Percentiles rank a stretch among this genome's conserved stretches.
Evolutionary conservation across 108 stramenopile genomes (phyloP).

Genomic region (Nitzschia palea): DNA sequence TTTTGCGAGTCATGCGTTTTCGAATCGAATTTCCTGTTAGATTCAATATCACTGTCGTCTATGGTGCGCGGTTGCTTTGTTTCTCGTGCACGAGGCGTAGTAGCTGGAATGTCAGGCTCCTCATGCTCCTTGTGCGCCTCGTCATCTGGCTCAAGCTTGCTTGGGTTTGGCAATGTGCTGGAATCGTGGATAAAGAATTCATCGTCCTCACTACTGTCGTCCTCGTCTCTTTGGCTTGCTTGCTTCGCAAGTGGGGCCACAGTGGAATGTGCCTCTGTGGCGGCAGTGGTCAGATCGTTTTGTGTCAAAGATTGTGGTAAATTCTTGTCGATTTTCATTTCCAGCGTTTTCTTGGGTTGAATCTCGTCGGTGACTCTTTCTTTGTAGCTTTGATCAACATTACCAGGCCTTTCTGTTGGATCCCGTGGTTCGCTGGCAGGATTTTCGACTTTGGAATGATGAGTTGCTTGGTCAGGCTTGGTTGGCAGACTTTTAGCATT

Average conservation of each 20-base stretch:
- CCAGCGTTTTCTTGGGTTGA: neutral
- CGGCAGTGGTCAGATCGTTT: no score
- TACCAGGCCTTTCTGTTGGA: neutral
- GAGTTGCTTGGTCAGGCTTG: no score
- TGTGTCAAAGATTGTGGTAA: no score
- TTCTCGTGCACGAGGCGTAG: no score
- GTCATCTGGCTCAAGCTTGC: neutral
- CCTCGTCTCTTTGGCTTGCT: constrained; percentile 7
- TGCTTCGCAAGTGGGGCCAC: no score
- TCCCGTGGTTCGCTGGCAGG: neutral
- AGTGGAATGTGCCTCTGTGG: no score
- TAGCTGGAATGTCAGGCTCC: neutral
- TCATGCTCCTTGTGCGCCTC: neutral
- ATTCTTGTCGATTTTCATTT: neutral
- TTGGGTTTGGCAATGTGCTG: neutral
- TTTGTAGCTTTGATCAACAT: neutral
- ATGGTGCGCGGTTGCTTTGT: no score
- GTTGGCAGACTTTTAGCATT: no score
- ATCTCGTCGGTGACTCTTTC: neutral
- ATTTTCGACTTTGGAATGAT: neutral
- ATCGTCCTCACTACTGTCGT: constrained; percentile 30
- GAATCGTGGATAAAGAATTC: constrained; percentile 2
- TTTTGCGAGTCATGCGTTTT: no score
- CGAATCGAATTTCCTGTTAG: no score
- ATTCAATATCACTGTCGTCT: no score